These are phyloP conservation scores for Thielaviopsis euricoi DNA, from an alignment of 2,329 filamentous ascomycete genomes.

Conservation along the genomic window DNA sequence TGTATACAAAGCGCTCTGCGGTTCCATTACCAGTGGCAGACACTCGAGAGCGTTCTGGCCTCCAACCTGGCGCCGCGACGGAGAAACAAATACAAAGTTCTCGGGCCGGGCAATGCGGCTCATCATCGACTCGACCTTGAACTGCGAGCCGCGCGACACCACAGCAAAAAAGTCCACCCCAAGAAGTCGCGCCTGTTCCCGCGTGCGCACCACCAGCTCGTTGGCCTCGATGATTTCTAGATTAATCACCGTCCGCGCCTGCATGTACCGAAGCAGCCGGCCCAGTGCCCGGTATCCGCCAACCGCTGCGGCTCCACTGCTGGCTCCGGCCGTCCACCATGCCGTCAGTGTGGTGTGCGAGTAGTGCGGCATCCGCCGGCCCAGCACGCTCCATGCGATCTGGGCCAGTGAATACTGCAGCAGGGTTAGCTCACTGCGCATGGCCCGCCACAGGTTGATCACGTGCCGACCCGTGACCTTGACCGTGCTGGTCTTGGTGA, in stretches of 20 bases:
- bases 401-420: conserved; percentile 95
- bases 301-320: background rate
- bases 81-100: conserved; percentile 79
- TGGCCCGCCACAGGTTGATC: conserved; percentile 94
- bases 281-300: conserved; percentile 25
- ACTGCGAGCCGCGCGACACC: conserved; percentile 86
- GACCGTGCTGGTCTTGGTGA: conserved; percentile 83
- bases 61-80: conserved; percentile 80
- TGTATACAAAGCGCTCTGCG: conserved; percentile 83
- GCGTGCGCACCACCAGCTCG: conserved; percentile 74
- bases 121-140: conserved; percentile 98
- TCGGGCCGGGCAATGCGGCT: conserved; percentile 96
- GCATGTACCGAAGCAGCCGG: conserved; percentile 65
- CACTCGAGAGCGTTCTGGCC: conserved; percentile 90
- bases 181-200: conserved; percentile 81
- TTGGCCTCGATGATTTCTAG: conserved; percentile 85
- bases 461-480: conserved; percentile 86
- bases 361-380: conserved; percentile 78
- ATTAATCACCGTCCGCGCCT: conserved; percentile 59
- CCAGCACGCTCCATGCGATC: conserved; percentile 78
- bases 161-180: conserved; percentile 96
- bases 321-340: conserved; percentile 44
- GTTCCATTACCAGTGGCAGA: conserved; percentile 91
- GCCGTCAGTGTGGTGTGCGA: conserved; percentile 58
- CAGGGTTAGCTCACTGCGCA: conserved; percentile 81